phyloP scores from a whole-genome alignment of 805 yeast species.

The Saturnispora kantuleensis region DNA sequence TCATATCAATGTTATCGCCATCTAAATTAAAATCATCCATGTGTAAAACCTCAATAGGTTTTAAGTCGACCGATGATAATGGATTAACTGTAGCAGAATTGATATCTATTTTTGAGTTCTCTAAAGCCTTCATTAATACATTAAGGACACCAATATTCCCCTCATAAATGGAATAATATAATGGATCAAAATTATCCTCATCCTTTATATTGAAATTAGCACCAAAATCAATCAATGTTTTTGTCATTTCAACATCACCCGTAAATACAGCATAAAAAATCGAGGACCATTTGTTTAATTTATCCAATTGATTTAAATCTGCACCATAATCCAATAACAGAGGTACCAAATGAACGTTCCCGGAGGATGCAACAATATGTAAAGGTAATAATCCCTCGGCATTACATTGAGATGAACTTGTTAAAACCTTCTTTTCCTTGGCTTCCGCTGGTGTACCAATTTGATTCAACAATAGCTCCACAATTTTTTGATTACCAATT shows the following conservation, averaged over 20 bases:
- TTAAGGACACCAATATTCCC: conserved; percentile 81
- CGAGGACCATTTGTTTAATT: conserved; percentile 89
- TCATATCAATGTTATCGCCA: conserved; percentile 47
- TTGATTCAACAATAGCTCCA: conserved; percentile 46
- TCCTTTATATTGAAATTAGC: conserved; percentile 64
- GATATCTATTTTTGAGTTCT: conserved; percentile 1
- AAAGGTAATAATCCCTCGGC: conserved; percentile 86
- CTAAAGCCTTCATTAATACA: conserved; percentile 38
- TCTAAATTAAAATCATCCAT: conserved; percentile 10
- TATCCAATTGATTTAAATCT: conserved; percentile 69
- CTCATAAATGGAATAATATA: conserved; percentile 89
- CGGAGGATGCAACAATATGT: conserved; percentile 82
- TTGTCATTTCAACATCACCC: conserved; percentile 66
- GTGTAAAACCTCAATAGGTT: too few species aligned
- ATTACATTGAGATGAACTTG: conserved; percentile 45
- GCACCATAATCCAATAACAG: conserved; percentile 64
- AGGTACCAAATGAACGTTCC: conserved; percentile 60
- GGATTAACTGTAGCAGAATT: not conserved
- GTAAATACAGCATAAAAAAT: conserved; percentile 82
- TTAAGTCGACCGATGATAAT: too few species aligned
- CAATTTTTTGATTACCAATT: conserved; percentile 64
- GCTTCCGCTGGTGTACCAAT: conserved; percentile 22
- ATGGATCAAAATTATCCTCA: conserved; percentile 69
- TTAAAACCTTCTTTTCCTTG: conserved; percentile 22
- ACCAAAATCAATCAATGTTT: conserved; percentile 58